Evolutionary conservation across 352 stramenopile species (phyloP).

Genomic region (Globisporangium radiosum): DNA sequence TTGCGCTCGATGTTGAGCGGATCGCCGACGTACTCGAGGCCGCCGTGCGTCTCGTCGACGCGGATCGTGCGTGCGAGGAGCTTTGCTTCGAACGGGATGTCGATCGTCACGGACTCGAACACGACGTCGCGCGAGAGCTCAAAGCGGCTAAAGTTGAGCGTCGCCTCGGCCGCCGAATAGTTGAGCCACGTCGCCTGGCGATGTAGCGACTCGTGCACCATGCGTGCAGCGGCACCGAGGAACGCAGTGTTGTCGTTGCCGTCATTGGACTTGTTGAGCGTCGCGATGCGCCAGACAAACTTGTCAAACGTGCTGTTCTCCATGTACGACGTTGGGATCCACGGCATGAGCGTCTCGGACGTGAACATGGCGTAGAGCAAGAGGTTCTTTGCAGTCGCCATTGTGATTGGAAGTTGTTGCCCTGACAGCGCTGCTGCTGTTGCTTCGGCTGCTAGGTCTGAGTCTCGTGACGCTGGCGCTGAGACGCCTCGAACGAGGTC

Average conservation of each 20-base stretch:
- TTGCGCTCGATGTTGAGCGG: background rate
- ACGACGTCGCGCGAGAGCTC: constrained; percentile 21
- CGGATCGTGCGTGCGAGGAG: constrained; percentile 10
- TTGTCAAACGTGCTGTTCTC: constrained; percentile 14
- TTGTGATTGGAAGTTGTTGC: constrained; percentile 9
- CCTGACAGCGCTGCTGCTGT: background rate
- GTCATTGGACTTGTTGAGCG: background rate
- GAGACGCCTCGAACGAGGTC: background rate
- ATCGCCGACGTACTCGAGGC: constrained; percentile 5
- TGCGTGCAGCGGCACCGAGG: constrained; percentile 6
- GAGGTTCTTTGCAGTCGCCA: constrained; percentile 21
- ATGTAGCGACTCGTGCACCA: constrained; percentile 12
- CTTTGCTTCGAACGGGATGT: constrained; percentile 26
- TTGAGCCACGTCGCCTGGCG: constrained; percentile 9
- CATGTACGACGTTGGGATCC: constrained; percentile 2
- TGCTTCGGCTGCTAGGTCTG: background rate
- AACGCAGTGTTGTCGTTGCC: background rate
- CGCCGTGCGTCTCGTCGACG: constrained; percentile 5
- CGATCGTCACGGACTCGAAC: constrained; percentile 35
- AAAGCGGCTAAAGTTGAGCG: constrained; percentile 24
- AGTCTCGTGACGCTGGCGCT: too few relatives aligned
- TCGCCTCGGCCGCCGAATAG: constrained; percentile 10
- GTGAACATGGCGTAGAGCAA: constrained; percentile 25
- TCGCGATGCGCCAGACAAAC: constrained; percentile 4
- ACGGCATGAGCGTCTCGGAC: constrained; percentile 15